Evolutionary conservation across 257 asterid genomes (phyloP), one percentile per base, ranked within the genome.

Genomic region (Catharanthus roseus): DNA sequence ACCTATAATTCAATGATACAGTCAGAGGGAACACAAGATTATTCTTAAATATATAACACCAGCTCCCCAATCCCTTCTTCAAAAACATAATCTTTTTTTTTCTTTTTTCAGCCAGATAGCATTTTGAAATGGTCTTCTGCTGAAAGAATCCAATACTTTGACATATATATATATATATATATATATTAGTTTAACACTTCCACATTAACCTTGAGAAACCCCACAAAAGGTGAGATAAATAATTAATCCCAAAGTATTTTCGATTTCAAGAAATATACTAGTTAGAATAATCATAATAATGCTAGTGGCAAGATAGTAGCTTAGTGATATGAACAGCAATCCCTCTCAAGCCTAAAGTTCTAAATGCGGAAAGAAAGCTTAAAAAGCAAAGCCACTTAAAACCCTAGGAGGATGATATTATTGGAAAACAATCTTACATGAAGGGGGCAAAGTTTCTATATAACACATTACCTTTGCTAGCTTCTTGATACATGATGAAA

Each of bases 291-390:
- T 38, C 77, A 55, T 41, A n/a, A n/a, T n/a, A n/a, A n/a, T n/a
- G n/a, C n/a, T n/a, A n/a, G n/a, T n/a, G n/a, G n/a, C n/a, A n/a
- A n/a, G n/a, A n/a, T n/a, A n/a, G n/a, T n/a, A n/a, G n/a, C n/a
- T n/a, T n/a, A n/a, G n/a, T n/a, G n/a, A n/a, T n/a, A n/a, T n/a
- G n/a, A n/a, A n/a, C n/a, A n/a, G n/a, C n/a, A n/a, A n/a, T n/a
- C n/a, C n/a, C n/a, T n/a, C n/a, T n/a, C n/a, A n/a, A n/a, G 67
- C 77, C 54, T 61, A 33, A 68, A 15, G 50, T 31, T 41, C 47
- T 45, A 45, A 28, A 4, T 21, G 13, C n/a, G 29, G 56, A 24
- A 66, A 56, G 66, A 42, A 44, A 47, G 26, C 19, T 16, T 28
- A 42, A 2, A 28, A 65, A 41, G 21, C 13, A 38, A 3, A 65